phyloP scores from a whole-genome alignment of 805 yeast species.

The Teunomyces tritomae region DNA sequence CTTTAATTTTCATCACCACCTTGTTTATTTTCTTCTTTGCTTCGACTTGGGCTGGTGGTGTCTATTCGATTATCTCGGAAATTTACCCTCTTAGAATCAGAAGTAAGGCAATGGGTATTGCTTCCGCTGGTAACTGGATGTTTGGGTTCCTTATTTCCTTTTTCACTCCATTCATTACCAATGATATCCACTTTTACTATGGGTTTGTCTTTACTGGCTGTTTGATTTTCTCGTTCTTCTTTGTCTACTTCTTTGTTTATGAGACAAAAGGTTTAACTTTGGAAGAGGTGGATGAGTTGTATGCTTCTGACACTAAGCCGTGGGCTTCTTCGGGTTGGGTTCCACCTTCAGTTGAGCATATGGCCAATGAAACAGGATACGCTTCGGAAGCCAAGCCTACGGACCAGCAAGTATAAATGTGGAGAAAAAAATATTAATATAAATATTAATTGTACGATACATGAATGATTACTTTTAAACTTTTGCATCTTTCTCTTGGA shows the following conservation, averaged over 20 bases:
- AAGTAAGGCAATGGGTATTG: conserved; percentile 36
- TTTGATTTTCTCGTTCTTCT: conserved; percentile 58
- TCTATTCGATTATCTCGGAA: conserved; percentile 65
- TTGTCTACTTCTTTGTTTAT: conserved; percentile 67
- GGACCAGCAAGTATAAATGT: conserved; percentile 21
- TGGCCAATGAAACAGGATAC: conserved; percentile 38
- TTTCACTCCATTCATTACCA: conserved; percentile 62
- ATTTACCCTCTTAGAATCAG: conserved; percentile 66
- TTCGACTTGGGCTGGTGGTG: conserved; percentile 73
- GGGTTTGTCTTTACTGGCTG: conserved; percentile 70
- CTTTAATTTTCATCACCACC: conserved; percentile 65
- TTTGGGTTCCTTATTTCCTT: conserved; percentile 43
- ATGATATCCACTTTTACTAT: conserved; percentile 57
- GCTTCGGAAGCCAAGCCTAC: conserved; percentile 34
- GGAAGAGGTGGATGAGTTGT: conserved; percentile 77
- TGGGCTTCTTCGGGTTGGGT: conserved; percentile 48
- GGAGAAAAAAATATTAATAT: not conserved
- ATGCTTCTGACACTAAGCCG: conserved; percentile 37
- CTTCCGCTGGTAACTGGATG: conserved; percentile 29
- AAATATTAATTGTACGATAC: no score
- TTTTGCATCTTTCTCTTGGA: no score
- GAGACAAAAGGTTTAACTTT: conserved; percentile 79
- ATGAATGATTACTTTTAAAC: no score
- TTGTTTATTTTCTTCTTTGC: conserved; percentile 67
- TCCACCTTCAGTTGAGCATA: conserved; percentile 40